These are phyloP conservation scores for Phalaenopsis hybrid DNA, from an alignment of 116 monocot species.

Conservation along the genomic window DNA sequence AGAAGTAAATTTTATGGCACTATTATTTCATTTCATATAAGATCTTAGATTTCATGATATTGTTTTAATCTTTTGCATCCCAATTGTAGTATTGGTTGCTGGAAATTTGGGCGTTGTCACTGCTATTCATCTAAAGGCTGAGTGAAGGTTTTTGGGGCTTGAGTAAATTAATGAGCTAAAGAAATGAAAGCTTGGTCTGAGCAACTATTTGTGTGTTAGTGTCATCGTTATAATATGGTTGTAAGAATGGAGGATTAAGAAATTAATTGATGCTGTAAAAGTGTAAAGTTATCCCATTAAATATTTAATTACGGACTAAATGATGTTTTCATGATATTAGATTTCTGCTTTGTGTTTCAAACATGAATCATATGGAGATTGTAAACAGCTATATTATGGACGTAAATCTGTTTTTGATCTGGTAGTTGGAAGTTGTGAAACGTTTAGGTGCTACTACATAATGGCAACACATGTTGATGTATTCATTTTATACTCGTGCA, in stretches of 20 bases:
- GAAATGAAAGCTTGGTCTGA: background rate
- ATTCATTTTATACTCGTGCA: no score
- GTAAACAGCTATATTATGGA: no score
- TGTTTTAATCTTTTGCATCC: background rate
- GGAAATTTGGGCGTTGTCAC: background rate
- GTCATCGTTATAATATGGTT: background rate
- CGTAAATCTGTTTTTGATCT: no score
- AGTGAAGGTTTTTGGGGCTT: background rate
- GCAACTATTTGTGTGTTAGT: background rate
- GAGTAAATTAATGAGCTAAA: background rate
- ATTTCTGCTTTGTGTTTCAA: no score
- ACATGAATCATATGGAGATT: no score
- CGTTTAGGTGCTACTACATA: no score
- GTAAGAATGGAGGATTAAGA: background rate
- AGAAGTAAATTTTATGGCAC: no score
- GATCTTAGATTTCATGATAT: no score
- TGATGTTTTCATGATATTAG: no score
- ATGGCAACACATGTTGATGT: no score
- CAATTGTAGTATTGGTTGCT: background rate
- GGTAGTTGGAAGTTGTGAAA: no score
- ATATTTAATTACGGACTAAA: background rate
- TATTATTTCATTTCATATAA: no score
- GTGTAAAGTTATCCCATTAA: constrained; percentile 2
- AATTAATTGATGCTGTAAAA: background rate
- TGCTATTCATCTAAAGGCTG: background rate